Conservation (phyloP, 352 stramenopile species). For the Thraustotheca clavata region DNA sequence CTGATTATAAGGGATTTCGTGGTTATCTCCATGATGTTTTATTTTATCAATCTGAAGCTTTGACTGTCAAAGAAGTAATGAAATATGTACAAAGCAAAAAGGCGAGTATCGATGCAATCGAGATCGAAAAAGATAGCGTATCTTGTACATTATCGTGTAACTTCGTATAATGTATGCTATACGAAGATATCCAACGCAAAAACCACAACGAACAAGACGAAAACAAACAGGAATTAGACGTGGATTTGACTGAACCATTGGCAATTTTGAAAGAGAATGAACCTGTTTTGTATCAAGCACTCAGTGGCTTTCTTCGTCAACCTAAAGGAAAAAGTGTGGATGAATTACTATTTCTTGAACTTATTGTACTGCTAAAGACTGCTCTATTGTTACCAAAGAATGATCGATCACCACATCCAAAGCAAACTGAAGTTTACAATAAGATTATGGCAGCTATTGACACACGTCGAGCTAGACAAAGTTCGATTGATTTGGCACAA, state of each 20-base stretch:
- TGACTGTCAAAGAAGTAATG: conserved; percentile 3
- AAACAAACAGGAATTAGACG: too few relatives aligned
- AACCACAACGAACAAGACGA: too few relatives aligned
- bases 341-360: conserved; percentile 11
- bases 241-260: conserved; percentile 4
- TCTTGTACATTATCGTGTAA: neutral
- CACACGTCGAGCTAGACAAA: neutral
- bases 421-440: neutral
- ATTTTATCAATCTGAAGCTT: conserved; percentile 1
- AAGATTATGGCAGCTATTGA: neutral
- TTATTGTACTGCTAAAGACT: conserved; percentile 15
- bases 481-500: neutral
- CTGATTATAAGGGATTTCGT: conserved; percentile 19
- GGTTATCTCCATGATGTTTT: neutral
- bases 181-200: too few relatives aligned
- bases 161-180: too few relatives aligned
- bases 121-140: neutral
- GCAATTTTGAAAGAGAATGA: conserved; percentile 7
- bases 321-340: neutral
- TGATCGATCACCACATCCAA: neutral
- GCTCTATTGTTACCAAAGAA: neutral
- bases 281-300: conserved; percentile 13
- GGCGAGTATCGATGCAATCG: neutral
- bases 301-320: conserved; percentile 9
- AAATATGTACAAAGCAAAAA: conserved; percentile 8